Conservation (phyloP, 1,284 basidiomycete species). For the Agroathelia rolfsii region DNA sequence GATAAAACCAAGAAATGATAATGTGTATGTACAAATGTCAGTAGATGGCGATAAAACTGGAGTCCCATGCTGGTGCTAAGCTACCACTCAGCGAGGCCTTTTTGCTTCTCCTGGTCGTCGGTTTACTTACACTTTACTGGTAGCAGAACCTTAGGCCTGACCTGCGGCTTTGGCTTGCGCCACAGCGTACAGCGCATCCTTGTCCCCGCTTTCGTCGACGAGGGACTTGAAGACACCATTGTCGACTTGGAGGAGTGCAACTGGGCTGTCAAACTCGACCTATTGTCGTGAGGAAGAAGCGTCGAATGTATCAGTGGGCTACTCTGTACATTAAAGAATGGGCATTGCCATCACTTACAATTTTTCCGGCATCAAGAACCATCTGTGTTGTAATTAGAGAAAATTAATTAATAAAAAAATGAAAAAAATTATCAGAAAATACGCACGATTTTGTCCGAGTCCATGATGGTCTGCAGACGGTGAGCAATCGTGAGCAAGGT, state of each 20-base stretch:
- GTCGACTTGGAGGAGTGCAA: slow-evolving; percentile 34
- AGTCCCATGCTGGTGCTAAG: too few relatives aligned
- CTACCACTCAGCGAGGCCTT: too few relatives aligned
- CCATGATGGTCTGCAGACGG: slow-evolving; percentile 58
- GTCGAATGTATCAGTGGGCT: neutral
- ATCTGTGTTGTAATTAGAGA: too few relatives aligned
- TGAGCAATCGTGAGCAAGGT: slow-evolving; percentile 69
- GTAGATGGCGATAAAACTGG: too few relatives aligned
- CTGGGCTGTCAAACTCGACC: slow-evolving; percentile 38
- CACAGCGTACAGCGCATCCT: slow-evolving; percentile 24
- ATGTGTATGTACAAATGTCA: too few relatives aligned
- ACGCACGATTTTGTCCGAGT: slow-evolving; percentile 45
- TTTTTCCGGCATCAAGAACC: slow-evolving; percentile 26
- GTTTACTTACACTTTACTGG: too few relatives aligned
- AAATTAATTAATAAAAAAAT: too few relatives aligned
- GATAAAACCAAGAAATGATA: too few relatives aligned
- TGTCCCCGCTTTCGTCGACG: slow-evolving; percentile 33
- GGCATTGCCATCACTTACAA: slow-evolving; percentile 24
- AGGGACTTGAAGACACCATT: slow-evolving; percentile 35
- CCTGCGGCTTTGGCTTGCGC: too few relatives aligned
- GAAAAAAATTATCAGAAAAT: neutral
- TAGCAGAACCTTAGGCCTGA: too few relatives aligned
- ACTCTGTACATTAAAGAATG: neutral
- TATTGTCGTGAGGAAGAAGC: slow-evolving; percentile 7
- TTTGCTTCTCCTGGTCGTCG: too few relatives aligned